Base-by-base conservation (phyloP, 2,329 filamentous ascomycete species). In the Xylaria sp. region DNA sequence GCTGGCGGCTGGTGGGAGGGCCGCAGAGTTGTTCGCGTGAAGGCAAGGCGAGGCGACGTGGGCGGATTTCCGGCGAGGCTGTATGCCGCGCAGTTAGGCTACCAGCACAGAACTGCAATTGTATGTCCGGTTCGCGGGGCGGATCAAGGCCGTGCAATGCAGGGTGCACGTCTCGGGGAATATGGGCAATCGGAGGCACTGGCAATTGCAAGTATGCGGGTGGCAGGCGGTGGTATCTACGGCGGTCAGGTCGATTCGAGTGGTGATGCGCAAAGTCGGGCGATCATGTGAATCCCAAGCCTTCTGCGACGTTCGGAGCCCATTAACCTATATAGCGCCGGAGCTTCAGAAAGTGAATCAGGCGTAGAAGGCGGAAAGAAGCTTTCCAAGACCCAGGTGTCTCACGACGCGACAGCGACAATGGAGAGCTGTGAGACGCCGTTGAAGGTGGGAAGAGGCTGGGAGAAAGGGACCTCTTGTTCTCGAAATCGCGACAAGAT, bases 401-500 rank as follows among this genome's bases (percentile, higher is more conserved):
- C 71, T 74, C 53, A 60, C 62, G 63, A 61, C 73, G 71, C 71
- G 69, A 71, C 71, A 68, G 60, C 48, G 38, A 70, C 53, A 68
- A 67, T 67, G 59, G 62, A 67, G 61, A 62, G 51, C 23, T 53
- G 65, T 69, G 69, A 74, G 67, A 72, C 70, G 33, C 6, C 26
- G 53, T 54, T 40, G 67, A 57, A 66, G 70, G 58, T 36, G 38
- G 66, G 68, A 66, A 71, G 70, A 72, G 72, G 57, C 58, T 23
- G 57, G 66, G 66, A 70, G 66, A 74, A 75, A 73, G 71, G 58
- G 71, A 69, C 17, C 42, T 71, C 71, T 74, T 75, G 75, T 76
- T 74, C 73, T 76, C 74, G 75, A 76, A 73, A 72, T 74, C 71
- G 75, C 75, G 73, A 73, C 72, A 73, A 57, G 36, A 63, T 60